Evolutionary conservation across 2,329 filamentous ascomycete species (phyloP).

Genomic region (Waltergamsia citrina): DNA sequence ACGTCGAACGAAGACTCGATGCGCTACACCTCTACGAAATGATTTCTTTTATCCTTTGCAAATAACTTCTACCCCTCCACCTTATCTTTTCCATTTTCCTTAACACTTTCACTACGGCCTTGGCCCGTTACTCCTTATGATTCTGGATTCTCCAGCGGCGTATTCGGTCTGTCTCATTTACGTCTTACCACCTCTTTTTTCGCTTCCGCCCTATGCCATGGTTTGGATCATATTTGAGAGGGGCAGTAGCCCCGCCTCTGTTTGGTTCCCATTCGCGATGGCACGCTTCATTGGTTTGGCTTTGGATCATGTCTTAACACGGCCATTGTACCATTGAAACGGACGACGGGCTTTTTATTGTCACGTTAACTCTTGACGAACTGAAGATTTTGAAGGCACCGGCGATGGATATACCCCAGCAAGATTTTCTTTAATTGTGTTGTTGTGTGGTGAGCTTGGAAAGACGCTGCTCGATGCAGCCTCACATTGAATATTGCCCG

Average conservation of each 20-base stretch:
- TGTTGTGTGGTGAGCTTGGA: constrained; percentile 6
- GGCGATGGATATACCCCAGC: constrained; percentile 10
- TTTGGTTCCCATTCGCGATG: constrained; percentile 1
- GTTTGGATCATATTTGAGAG: background rate
- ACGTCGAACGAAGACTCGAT: constrained; percentile 1
- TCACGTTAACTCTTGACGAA: constrained; percentile 2
- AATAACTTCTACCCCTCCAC: constrained; percentile 1
- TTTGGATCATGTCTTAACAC: constrained; percentile 4
- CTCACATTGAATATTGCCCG: constrained; percentile 2
- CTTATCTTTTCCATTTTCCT: background rate
- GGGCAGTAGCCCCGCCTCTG: background rate
- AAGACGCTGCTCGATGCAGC: constrained; percentile 1
- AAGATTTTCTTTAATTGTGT: constrained; percentile 5
- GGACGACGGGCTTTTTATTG: background rate
- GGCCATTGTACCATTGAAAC: background rate
- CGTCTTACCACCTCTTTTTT: constrained; percentile 4
- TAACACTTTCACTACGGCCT: background rate
- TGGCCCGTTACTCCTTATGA: constrained; percentile 3
- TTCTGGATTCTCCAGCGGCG: constrained; percentile 4
- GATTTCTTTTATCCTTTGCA: constrained; percentile 3
- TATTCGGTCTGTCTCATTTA: constrained; percentile 3
- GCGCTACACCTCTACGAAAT: constrained; percentile 4
- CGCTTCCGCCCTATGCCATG: constrained; percentile 1
- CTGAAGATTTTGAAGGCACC: constrained; percentile 4
- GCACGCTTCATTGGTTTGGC: constrained; percentile 1